These are phyloP conservation scores for Wallacemonas sp. DNA, from an alignment of 208 protist genomes.

Conservation along the genomic window DNA sequence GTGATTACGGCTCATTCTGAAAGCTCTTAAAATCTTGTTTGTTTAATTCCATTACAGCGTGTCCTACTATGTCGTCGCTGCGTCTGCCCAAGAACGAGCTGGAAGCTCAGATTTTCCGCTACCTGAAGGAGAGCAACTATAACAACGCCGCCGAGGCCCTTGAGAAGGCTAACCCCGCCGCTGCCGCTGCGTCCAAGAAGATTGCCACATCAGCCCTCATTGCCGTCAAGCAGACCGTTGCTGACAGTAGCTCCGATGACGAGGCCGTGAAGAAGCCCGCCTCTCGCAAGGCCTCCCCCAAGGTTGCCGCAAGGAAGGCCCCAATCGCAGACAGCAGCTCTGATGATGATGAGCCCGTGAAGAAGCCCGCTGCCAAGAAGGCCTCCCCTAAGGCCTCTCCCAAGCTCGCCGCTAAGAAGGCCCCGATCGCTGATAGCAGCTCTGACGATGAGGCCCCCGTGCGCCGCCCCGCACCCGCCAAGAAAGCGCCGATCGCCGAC, in stretches of 20 bases:
- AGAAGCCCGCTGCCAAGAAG: conserved; percentile 30
- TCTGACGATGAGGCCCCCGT: conserved; percentile 46
- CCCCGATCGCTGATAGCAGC: conserved; percentile 24
- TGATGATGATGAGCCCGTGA: conserved; percentile 23
- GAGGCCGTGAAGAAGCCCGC: conserved; percentile 64
- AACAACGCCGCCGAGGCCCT: conserved; percentile 66
- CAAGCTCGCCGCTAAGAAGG: conserved; percentile 32
- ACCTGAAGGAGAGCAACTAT: conserved; percentile 76
- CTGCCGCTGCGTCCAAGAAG: conserved; percentile 44
- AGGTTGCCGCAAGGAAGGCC: conserved; percentile 44
- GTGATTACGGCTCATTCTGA: not conserved
- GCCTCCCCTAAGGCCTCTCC: conserved; percentile 26
- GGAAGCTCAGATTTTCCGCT: conserved; percentile 85
- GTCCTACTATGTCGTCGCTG: conserved; percentile 41
- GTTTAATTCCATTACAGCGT: no score
- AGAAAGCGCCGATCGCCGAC: conserved; percentile 31
- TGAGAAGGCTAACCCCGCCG: conserved; percentile 65
- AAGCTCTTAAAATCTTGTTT: not conserved
- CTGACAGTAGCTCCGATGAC: conserved; percentile 27
- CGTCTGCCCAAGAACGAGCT: conserved; percentile 79
- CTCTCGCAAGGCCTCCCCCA: conserved; percentile 48
- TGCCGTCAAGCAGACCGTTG: conserved; percentile 23
- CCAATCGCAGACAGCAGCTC: conserved; percentile 24
- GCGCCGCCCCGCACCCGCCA: conserved; percentile 21
- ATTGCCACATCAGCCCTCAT: conserved; percentile 56